Evolutionary conservation across 2,329 filamentous ascomycete genomes (phyloP).

Genomic region (Monilinia polystroma): DNA sequence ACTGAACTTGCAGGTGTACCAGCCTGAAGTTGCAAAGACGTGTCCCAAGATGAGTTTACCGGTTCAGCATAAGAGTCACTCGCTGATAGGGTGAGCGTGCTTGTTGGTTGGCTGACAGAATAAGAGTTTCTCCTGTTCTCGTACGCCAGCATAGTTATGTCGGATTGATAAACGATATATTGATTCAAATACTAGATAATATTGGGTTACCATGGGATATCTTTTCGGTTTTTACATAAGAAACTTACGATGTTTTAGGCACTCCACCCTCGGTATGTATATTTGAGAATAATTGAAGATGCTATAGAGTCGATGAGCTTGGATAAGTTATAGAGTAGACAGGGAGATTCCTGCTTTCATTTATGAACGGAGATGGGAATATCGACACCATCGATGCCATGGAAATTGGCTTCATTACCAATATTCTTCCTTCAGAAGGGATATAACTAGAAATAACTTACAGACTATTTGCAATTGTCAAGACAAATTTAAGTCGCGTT

Average conservation of each 20-base stretch:
- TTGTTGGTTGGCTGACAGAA: conserved; percentile 4
- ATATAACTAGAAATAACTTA: conserved; percentile 31
- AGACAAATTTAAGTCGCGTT: conserved; percentile 28
- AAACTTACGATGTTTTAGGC: conserved; percentile 11
- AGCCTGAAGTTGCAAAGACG: conserved; percentile 8
- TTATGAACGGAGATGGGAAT: conserved; percentile 28
- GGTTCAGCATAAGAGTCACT: conserved; percentile 22
- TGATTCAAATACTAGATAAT: not conserved
- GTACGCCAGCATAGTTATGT: conserved; percentile 9
- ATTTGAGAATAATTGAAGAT: not conserved
- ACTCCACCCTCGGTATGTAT: not conserved
- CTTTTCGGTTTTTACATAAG: no score
- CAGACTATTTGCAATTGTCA: conserved; percentile 29
- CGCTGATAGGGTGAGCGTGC: conserved; percentile 14
- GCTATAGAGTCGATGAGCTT: conserved; percentile 21
- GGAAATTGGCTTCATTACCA: conserved; percentile 24
- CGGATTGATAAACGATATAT: not conserved
- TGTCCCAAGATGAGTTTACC: conserved; percentile 21
- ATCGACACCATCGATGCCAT: conserved; percentile 6
- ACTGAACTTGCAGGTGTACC: conserved; percentile 14
- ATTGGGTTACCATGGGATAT: conserved; percentile 1
- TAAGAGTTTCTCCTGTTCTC: conserved; percentile 11
- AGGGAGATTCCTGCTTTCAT: conserved; percentile 30
- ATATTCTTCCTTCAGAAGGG: conserved; percentile 25
- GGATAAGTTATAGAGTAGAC: conserved; percentile 19